A percentile compares a stretch with the other conserved stretches of the same genome.
These are phyloP conservation scores for Collybia sp. DNA, from an alignment of 768 basidiomycete genomes.

Conservation along the genomic window DNA sequence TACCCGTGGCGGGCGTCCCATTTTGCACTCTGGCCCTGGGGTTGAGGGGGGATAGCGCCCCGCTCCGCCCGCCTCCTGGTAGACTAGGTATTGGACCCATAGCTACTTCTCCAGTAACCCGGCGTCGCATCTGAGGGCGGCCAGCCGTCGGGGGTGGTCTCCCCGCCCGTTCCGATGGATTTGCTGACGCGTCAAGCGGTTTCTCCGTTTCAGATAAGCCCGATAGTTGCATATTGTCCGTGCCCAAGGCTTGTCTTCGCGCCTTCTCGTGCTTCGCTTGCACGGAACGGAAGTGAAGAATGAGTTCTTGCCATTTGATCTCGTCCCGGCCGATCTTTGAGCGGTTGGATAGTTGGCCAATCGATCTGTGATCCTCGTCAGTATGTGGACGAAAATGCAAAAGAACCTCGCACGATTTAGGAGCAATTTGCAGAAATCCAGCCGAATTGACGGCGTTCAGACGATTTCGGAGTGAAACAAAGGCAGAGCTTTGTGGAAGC, in stretches of 20 bases:
- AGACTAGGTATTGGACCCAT: constrained; percentile 19
- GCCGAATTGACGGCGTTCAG: constrained; percentile 93
- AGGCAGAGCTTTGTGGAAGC: constrained; percentile 94
- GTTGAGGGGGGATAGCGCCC: constrained; percentile 68
- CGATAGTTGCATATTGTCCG: constrained; percentile 49
- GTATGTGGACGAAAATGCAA: not conserved
- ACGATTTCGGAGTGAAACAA: constrained; percentile 90
- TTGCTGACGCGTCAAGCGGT: constrained; percentile 21
- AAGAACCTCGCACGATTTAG: constrained; percentile 61
- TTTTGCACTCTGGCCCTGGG: constrained; percentile 57
- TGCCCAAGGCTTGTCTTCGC: constrained; percentile 70
- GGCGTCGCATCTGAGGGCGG: constrained; percentile 53
- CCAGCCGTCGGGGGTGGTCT: constrained; percentile 14
- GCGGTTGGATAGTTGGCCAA: constrained; percentile 45
- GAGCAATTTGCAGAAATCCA: constrained; percentile 88
- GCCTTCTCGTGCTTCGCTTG: constrained; percentile 93
- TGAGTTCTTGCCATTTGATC: constrained; percentile 96
- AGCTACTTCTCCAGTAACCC: constrained; percentile 52
- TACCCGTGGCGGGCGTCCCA: constrained; percentile 8
- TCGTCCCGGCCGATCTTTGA: constrained; percentile 82
- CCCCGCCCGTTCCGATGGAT: constrained; percentile 17
- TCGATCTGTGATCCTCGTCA: constrained; percentile 14
- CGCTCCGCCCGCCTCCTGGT: constrained; percentile 29
- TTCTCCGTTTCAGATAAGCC: constrained; percentile 44
- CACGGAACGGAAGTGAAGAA: constrained; percentile 86